Evolutionary conservation across 495 filamentous ascomycete genomes (phyloP), one percentile per base, ranked within the genome.

Genomic region (Extremus antarcticus): DNA sequence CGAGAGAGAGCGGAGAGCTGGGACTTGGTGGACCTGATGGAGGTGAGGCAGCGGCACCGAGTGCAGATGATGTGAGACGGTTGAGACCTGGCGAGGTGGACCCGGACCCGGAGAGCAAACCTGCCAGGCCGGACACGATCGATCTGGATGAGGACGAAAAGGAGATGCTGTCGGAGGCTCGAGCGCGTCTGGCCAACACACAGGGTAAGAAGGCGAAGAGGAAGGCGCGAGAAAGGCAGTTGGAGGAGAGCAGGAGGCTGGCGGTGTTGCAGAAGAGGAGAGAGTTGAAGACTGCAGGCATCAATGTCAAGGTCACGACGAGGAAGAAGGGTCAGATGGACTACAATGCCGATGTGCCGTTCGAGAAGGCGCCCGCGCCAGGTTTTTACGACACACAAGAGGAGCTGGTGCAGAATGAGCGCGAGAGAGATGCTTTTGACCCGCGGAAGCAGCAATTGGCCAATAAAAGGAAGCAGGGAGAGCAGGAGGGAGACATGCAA

Each of bases 171-270:
- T 95, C 90, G 68, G 92, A 98, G 71, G 92, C 92, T 51, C 87
- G 92, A 63, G 92, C 92, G 54, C 86, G 92, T 71, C 74, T 98
- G 53, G 92, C 94, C 38, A 98, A 98, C 63, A 96, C 91, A 32
- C 90, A 96, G 69, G 92, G 92, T 67, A 97, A 98, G 73, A 98
- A 98, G 75, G 94, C 92, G 4, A 98, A 98, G 76, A 79, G 92
- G 53, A 98, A 98, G 75, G 94, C 92, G 47, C 79, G 92, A 61
- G 92, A 98, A 68, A 77, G 92, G 57, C 91, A 97, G 68, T 78
- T 97, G 54, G 94, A 97, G 66, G 94, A 97, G 69, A 94, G 89
- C 1, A 78, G 91, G 51, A 79, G 92, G 48, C 70, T 97, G 40
- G 92, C 94, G 0, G 78, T 89, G 23, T 73, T 98, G 51, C 91